Base-by-base conservation (phyloP, 164 flowering plant species). In the Santalum album region DNA sequence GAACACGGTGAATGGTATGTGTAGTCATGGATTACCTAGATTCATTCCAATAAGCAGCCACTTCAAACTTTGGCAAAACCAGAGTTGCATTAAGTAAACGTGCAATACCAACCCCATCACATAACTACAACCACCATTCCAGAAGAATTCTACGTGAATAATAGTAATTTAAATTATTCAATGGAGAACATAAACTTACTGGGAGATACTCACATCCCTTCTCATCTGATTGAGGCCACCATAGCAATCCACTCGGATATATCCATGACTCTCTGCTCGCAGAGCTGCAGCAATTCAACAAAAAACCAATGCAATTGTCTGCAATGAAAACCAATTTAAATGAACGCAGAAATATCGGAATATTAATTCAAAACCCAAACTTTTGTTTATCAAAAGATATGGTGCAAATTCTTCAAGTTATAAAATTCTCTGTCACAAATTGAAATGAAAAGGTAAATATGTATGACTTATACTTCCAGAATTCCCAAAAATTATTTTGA, bases 181-280 rank as follows among this genome's bases (percentile, higher is more conserved):
- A 10, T 9, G 14, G 42, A 2, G n/a, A 14, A 58, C 21, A 24
- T 29, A 17, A 29, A 11, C 22, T n/a, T 20, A 46, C 23, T 9
- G 18, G 18, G 36, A 43, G 50, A 21, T 49, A 76, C 86, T 69
- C 69, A 92, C 99, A 69, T 92, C 96, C 56, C 99, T 76, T 65
- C 96, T 83, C 96, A 92, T 86, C 74, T 89, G 99, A 77, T 92
- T 92, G 75, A 92, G 96, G 45, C 99, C 99, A 43, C 99, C 96
- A 76, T 78, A 89, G 73, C 99, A 92, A 79, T 92, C 96, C 76
- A 92, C 95, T 58, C 94, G 73, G 45, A 89, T 78, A 62, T 83
- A 89, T 39, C 99, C 99, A 79, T 85, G 86, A 63, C 63, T 89
- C 65, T 75, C 32, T 2, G 42, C 70, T 35, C 87, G 90, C 35